phyloP scores from a whole-genome alignment of 2,329 filamentous ascomycete species.

The Penicillium thymicola region DNA sequence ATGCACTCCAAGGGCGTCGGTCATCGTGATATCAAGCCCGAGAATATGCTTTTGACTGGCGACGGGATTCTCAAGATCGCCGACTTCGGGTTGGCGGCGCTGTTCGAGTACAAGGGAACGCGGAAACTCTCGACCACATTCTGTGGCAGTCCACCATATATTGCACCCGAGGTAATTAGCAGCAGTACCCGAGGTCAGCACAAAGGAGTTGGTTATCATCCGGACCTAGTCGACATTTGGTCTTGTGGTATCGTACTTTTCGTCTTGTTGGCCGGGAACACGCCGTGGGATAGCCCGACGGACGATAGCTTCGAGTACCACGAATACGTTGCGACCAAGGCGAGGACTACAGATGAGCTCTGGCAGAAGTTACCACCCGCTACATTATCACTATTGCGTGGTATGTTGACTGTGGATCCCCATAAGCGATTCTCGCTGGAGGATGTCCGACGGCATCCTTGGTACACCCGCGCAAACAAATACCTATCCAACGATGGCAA shows the following conservation, averaged over 20 bases:
- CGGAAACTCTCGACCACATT: conserved; percentile 81
- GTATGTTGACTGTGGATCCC: conserved; percentile 85
- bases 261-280: conserved; percentile 91
- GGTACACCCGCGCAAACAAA: conserved; percentile 82
- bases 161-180: conserved; percentile 81
- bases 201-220: conserved; percentile 49
- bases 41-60: conserved; percentile 86
- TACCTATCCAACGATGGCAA: conserved; percentile 72
- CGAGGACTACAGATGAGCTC: conserved; percentile 78
- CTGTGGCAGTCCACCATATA: conserved; percentile 94
- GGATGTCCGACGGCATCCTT: conserved; percentile 84
- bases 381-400: conserved; percentile 76
- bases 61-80: conserved; percentile 89
- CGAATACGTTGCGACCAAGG: conserved; percentile 76
- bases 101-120: conserved; percentile 85
- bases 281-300: conserved; percentile 94
- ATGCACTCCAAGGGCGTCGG: conserved; percentile 96
- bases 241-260: conserved; percentile 98
- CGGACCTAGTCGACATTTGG: conserved; percentile 90
- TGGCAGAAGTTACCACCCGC: conserved; percentile 76
- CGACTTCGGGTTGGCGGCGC: conserved; percentile 91
- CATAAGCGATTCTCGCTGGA: conserved; percentile 76
- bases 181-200: conserved; percentile 51
- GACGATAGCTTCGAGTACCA: conserved; percentile 82
- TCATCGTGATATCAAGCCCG: conserved; percentile 87